Evolutionary conservation across 768 basidiomycete genomes (phyloP).

Genomic region (Hypholoma sublateritium): DNA sequence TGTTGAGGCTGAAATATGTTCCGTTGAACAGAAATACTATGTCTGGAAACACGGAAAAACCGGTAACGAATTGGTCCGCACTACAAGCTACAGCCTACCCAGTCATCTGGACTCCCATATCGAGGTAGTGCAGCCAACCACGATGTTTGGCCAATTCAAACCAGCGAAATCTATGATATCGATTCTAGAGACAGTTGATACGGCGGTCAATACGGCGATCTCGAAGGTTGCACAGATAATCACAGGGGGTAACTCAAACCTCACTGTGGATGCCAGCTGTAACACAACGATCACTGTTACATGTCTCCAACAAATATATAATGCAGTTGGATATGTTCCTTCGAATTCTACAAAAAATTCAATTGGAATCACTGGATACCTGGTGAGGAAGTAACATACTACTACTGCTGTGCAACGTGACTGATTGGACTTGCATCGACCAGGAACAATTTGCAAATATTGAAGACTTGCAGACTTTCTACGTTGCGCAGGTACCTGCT

Average conservation of each 20-base stretch:
- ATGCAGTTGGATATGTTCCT: conserved; percentile 45
- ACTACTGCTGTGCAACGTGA: conserved; percentile 50
- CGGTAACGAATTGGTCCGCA: conserved; percentile 59
- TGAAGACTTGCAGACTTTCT: conserved; percentile 51
- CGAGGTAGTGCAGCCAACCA: conserved; percentile 73
- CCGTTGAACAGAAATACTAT: conserved; percentile 51
- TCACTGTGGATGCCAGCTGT: conserved; percentile 46
- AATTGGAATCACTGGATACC: conserved; percentile 54
- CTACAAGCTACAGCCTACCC: conserved; percentile 70
- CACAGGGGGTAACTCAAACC: conserved; percentile 26
- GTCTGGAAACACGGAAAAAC: conserved; percentile 55
- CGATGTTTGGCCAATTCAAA: conserved; percentile 46
- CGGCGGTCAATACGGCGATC: conserved; percentile 14
- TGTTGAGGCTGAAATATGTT: no score
- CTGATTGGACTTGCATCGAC: conserved; percentile 22
- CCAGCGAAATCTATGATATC: conserved; percentile 33
- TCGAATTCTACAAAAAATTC: conserved; percentile 40
- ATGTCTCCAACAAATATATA: conserved; percentile 58
- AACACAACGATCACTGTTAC: conserved; percentile 47
- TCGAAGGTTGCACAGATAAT: conserved; percentile 15
- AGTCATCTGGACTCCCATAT: conserved; percentile 55
- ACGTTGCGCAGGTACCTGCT: conserved; percentile 40
- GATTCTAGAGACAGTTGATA: conserved; percentile 19
- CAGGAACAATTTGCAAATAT: conserved; percentile 48
- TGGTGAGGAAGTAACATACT: conserved; percentile 23